Conservation (phyloP, 805 yeast genomes). For the Nakazawaea ernobii region DNA sequence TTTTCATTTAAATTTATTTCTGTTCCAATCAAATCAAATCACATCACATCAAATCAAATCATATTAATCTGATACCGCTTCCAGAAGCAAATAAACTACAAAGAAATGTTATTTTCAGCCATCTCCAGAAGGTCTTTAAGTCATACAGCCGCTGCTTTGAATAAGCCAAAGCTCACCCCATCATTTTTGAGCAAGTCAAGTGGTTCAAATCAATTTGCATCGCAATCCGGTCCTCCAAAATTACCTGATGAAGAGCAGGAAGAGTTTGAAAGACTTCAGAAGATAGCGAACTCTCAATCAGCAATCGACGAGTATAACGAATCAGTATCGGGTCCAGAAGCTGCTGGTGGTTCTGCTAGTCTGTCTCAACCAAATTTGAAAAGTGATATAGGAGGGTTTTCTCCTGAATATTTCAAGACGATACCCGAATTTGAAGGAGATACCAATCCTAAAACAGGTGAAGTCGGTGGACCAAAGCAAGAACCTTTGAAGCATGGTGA, state of each 20-base stretch:
- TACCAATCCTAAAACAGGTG: constrained; percentile 89
- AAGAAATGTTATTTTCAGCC: not conserved
- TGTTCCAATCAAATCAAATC: no score
- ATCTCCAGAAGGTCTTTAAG: not conserved
- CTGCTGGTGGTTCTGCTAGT: constrained; percentile 11
- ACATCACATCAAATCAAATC: no score
- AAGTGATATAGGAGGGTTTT: constrained; percentile 56
- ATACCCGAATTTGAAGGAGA: constrained; percentile 96
- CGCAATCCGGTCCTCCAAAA: constrained; percentile 53
- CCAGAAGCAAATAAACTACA: no score
- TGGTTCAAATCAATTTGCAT: constrained; percentile 2
- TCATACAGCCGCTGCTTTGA: not conserved
- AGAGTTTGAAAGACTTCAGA: constrained; percentile 85
- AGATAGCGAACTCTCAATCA: constrained; percentile 70
- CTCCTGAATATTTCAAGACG: constrained; percentile 66
- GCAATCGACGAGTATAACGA: constrained; percentile 71
- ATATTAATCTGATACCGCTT: no score
- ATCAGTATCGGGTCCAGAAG: constrained; percentile 1
- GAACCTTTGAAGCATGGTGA: constrained; percentile 91
- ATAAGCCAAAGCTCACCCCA: constrained; percentile 3
- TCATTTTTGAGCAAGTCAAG: not conserved
- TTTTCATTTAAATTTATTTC: no score
- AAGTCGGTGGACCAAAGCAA: constrained; percentile 95
- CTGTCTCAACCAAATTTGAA: constrained; percentile 21
- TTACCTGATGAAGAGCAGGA: constrained; percentile 79